These are phyloP conservation scores for Omphalotus guepiniiformis DNA, from an alignment of 768 basidiomycete species.

Conservation along the genomic window DNA sequence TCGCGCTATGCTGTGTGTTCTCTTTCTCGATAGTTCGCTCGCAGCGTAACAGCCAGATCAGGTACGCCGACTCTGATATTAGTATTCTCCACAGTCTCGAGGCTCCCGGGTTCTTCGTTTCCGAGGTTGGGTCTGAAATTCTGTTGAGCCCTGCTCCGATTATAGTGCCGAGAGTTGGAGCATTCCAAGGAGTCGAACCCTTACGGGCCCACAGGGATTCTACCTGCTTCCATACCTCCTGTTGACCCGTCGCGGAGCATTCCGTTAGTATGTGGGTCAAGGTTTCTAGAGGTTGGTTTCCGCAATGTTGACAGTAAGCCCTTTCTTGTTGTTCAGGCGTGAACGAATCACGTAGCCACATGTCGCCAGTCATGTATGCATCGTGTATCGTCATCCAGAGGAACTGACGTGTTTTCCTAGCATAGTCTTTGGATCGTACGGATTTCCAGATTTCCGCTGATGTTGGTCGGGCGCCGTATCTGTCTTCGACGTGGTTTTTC, in stretches of 20 bases:
- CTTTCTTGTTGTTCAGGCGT: not conserved
- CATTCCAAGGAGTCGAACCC: constrained; percentile 16
- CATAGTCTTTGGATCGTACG: constrained; percentile 8
- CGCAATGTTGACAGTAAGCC: constrained; percentile 5
- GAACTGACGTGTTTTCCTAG: constrained; percentile 9
- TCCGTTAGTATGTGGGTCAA: constrained; percentile 27
- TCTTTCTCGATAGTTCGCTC: constrained; percentile 18
- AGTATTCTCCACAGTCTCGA: constrained; percentile 20
- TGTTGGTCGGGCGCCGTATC: too few species aligned
- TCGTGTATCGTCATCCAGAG: constrained; percentile 11
- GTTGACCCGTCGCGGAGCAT: constrained; percentile 19
- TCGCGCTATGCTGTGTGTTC: not conserved
- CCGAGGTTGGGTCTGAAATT: not conserved
- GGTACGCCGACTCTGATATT: constrained; percentile 23
- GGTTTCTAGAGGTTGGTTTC: constrained; percentile 18
- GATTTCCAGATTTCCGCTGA: constrained; percentile 17
- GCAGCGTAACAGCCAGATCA: constrained; percentile 27
- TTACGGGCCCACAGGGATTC: constrained; percentile 17
- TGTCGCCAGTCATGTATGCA: constrained; percentile 1
- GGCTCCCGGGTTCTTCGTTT: constrained; percentile 6
- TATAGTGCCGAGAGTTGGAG: constrained; percentile 14
- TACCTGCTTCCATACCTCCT: constrained; percentile 18
- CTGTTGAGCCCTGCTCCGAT: constrained; percentile 13
- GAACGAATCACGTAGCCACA: constrained; percentile 16
- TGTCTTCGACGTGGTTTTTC: too few species aligned